Conservation (phyloP, 768 basidiomycete species). For the Podaxis pistillaris region DNA sequence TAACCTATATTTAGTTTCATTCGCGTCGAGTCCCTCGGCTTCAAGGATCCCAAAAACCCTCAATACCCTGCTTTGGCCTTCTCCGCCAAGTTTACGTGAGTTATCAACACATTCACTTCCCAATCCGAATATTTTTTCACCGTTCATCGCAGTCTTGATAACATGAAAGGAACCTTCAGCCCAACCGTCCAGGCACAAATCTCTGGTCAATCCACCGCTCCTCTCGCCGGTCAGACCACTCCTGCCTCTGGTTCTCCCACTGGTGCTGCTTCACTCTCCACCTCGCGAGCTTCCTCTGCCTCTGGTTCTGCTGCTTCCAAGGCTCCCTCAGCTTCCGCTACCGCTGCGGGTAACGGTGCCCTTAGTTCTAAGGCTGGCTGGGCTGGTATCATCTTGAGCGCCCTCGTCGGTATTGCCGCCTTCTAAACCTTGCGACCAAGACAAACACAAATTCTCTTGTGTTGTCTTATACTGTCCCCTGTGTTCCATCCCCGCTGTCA, state of each 20-base stretch:
- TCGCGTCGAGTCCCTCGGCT: conserved; percentile 59
- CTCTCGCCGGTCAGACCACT: conserved; percentile 41
- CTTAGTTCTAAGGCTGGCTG: conserved; percentile 29
- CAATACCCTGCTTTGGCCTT: conserved; percentile 67
- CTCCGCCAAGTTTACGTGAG: conserved; percentile 77
- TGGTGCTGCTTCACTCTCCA: conserved; percentile 19
- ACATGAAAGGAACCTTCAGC: conserved; percentile 74
- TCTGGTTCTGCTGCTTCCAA: conserved; percentile 18
- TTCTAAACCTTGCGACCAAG: conserved; percentile 26
- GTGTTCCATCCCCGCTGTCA: neutral
- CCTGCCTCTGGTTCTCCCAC: conserved; percentile 23
- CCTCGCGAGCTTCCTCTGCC: conserved; percentile 19
- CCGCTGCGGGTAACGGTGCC: conserved; percentile 21
- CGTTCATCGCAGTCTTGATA: conserved; percentile 42
- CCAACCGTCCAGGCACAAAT: conserved; percentile 54
- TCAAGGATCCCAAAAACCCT: conserved; percentile 51
- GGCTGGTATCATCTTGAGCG: conserved; percentile 32
- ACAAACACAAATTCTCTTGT: neutral
- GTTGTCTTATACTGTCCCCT: neutral
- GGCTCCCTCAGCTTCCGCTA: conserved; percentile 17
- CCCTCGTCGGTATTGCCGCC: conserved; percentile 34
- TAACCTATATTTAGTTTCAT: conserved; percentile 57
- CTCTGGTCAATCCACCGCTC: conserved; percentile 56
- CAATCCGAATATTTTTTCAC: neutral
- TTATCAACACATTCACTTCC: conserved; percentile 7